These are phyloP conservation scores for Xylaria longipes DNA, from an alignment of 495 filamentous ascomycete genomes.

Conservation along the genomic window DNA sequence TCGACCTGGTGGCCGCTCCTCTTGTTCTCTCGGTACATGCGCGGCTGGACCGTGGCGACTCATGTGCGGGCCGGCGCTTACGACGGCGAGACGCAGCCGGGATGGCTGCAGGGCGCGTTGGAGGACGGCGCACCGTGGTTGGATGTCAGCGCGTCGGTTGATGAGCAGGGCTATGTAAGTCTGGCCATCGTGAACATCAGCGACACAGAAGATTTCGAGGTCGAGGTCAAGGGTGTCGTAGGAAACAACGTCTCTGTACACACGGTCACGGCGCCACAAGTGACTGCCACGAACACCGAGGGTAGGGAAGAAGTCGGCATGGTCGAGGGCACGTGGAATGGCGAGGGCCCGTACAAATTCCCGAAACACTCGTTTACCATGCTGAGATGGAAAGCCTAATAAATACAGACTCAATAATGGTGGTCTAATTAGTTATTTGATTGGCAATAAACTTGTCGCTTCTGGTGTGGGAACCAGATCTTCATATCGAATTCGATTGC, in stretches of 20 bases:
- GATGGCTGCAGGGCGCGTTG: conserved; percentile 67
- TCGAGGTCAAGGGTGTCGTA: conserved; percentile 59
- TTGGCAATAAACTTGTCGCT: background rate
- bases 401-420: conserved; percentile 14
- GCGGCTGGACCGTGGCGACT: conserved; percentile 67
- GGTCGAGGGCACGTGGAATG: conserved; percentile 66
- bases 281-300: conserved; percentile 65
- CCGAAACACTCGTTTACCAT: conserved; percentile 70
- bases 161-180: conserved; percentile 66
- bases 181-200: conserved; percentile 74
- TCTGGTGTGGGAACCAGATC: background rate
- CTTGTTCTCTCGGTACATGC: conserved; percentile 76
- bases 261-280: conserved; percentile 62
- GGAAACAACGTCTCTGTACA: conserved; percentile 58
- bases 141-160: conserved; percentile 70
- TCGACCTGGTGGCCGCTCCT: conserved; percentile 79
- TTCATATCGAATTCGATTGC: background rate
- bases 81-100: conserved; percentile 67
- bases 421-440: background rate
- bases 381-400: conserved; percentile 67
- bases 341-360: conserved; percentile 64
- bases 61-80: conserved; percentile 67
- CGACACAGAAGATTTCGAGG: conserved; percentile 62
- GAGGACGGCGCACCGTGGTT: conserved; percentile 68
- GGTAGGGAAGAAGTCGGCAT: conserved; percentile 66